Conservation (phyloP, 495 filamentous ascomycete species). For the Schizothecium vesticola region DNA sequence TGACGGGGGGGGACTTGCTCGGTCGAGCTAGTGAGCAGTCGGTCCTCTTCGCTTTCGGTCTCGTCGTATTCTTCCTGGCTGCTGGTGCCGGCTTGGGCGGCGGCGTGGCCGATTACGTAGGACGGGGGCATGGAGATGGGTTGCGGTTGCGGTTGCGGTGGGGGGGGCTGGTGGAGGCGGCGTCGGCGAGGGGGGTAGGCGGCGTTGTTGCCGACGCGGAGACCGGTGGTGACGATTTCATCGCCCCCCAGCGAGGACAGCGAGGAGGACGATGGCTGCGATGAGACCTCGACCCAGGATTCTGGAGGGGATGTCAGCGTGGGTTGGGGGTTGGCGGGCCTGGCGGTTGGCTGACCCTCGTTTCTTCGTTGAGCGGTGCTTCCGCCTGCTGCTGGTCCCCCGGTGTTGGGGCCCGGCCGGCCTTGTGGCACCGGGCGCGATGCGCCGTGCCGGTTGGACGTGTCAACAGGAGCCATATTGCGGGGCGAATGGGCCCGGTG, state of each 20-base stretch:
- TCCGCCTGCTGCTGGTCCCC: constrained; percentile 13
- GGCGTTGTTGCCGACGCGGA: constrained; percentile 60
- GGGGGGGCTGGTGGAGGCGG: constrained; percentile 51
- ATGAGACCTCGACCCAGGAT: constrained; percentile 94
- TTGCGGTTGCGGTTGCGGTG: constrained; percentile 48
- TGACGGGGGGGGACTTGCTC: constrained; percentile 54
- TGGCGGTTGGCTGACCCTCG: constrained; percentile 29
- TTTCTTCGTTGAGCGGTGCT: constrained; percentile 19
- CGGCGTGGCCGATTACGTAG: constrained; percentile 31
- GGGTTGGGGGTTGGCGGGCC: neutral
- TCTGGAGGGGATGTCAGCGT: constrained; percentile 54
- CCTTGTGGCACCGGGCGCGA: neutral
- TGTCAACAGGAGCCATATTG: neutral
- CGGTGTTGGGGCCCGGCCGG: constrained; percentile 7
- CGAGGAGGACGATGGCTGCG: constrained; percentile 83
- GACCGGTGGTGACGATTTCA: constrained; percentile 80
- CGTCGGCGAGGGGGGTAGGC: constrained; percentile 48
- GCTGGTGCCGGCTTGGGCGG: constrained; percentile 55
- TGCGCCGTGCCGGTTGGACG: neutral
- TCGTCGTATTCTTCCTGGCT: constrained; percentile 84
- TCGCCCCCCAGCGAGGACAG: constrained; percentile 76
- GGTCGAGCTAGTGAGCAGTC: constrained; percentile 76
- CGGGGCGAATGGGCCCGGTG: neutral
- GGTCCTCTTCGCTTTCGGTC: constrained; percentile 55
- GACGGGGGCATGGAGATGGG: constrained; percentile 30